Evolutionary conservation across 225 moss, liverwort and hornwort genomes (phyloP), one percentile per base, ranked within the genome.

Genomic region (Thuidium tamariscinum): DNA sequence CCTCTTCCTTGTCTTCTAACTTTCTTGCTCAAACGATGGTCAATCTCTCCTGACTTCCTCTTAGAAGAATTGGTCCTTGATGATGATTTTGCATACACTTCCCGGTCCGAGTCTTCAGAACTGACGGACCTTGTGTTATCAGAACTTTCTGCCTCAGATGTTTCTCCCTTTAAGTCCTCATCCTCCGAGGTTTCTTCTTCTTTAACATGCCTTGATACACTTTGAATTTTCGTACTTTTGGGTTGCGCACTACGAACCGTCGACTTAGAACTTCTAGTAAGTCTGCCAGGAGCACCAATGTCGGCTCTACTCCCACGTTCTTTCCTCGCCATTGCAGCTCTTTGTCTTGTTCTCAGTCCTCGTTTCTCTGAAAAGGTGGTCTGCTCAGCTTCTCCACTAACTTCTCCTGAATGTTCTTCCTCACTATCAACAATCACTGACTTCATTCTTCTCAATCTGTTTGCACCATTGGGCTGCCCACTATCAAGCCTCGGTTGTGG

Each of bases 11-110:
- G 85, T 81, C 78, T 91, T 84, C 87, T 90, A 81, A 60, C 61
- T 88, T 86, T 93, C 91, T 93, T 91, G 77, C 83, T 86, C 60
- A 85, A 63, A 48, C 64, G 74, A 87, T 70, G 81, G 78, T 89
- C 91, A 86, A 60, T 75, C 69, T 86, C 90, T 68, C 86, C 82
- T 66, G 87, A 89, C 79, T 93, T 91, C 79, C 93, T 88, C 89
- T 91, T 93, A n/a, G 91, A 82, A 69, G 73, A 67, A 81, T 88
- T 90, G 32, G 84, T 82, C 76, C 63, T 78, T 78, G 86, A 60
- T 63, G 80, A 73, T 77, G 81, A 66, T 81, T 82, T 88, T 52
- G 63, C 82, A 71, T 85, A 83, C 61, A 81, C 79, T 62, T 41
- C 80, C 64, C 70, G 86, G 49, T 66, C 56, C 37, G 76, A 91